Evolutionary conservation across 2,329 filamentous ascomycete species (phyloP).

Genomic region (Trichophyton benhamiae): DNA sequence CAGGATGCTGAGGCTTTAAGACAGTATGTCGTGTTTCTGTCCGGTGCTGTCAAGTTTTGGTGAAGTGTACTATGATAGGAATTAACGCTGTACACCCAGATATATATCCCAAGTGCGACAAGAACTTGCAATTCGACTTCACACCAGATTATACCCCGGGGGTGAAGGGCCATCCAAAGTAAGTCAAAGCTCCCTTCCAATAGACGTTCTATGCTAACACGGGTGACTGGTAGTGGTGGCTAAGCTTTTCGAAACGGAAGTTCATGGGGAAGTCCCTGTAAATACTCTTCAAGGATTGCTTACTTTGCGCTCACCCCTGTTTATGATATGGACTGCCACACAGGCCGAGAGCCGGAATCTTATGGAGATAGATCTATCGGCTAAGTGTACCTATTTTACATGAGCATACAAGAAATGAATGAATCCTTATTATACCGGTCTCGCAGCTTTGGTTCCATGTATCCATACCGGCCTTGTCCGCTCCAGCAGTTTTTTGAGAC

Average conservation of each 20-base stretch:
- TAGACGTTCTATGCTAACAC: not conserved
- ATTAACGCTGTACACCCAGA: slow-evolving; percentile 16
- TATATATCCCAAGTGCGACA: slow-evolving; percentile 78
- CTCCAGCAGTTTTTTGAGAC: not conserved
- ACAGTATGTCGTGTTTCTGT: slow-evolving; percentile 47
- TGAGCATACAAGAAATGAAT: slow-evolving; percentile 1
- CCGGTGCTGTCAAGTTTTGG: not conserved
- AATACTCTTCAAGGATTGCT: slow-evolving; percentile 6
- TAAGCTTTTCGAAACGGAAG: slow-evolving; percentile 98
- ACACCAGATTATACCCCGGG: slow-evolving; percentile 78
- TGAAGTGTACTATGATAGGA: not conserved
- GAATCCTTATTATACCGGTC: not conserved
- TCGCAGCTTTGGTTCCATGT: not conserved
- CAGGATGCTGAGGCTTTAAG: slow-evolving; percentile 80
- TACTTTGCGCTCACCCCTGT: not conserved
- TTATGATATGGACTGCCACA: not conserved
- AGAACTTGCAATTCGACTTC: slow-evolving; percentile 69
- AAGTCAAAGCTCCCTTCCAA: slow-evolving; percentile 12
- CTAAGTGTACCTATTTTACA: not conserved
- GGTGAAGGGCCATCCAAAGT: slow-evolving; percentile 53
- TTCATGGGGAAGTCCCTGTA: slow-evolving; percentile 94
- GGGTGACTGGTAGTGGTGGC: slow-evolving; percentile 68
- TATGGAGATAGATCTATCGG: not conserved
- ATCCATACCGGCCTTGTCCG: not conserved
- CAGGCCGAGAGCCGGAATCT: not conserved